Evolutionary conservation across 495 filamentous ascomycete genomes (phyloP).

Genomic region (Neurospora sp.): DNA sequence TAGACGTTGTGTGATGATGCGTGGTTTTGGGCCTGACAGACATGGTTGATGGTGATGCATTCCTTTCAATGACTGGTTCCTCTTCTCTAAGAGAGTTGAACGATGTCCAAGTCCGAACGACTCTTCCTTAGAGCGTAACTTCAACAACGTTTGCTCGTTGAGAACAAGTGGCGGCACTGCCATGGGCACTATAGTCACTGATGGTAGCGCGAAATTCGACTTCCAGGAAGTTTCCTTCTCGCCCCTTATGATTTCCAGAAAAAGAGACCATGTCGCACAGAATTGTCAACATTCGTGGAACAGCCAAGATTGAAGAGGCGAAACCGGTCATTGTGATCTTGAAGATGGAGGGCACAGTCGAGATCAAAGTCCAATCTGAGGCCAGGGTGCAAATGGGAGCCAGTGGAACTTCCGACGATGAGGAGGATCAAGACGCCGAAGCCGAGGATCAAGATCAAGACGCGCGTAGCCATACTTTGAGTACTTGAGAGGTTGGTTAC

Average conservation of each 20-base stretch:
- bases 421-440: not conserved
- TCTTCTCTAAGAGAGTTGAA: not conserved
- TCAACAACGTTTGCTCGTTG: not conserved
- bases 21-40: not conserved
- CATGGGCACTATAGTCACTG: not conserved
- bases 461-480: not conserved
- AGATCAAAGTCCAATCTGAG: not conserved
- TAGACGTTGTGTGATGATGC: not conserved
- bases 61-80: not conserved
- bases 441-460: not conserved
- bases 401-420: not conserved
- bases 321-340: not conserved
- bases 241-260: not conserved
- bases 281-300: not conserved
- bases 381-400: not conserved
- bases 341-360: not conserved
- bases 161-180: not conserved
- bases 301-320: not conserved
- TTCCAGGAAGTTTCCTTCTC: not conserved
- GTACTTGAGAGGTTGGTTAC: not conserved
- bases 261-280: not conserved
- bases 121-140: not conserved
- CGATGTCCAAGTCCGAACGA: not conserved
- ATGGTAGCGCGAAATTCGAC: not conserved
- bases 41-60: not conserved